Evolutionary conservation across 2,329 filamentous ascomycete species (phyloP), one percentile per base, ranked within the genome.

Genomic region (Cryphonectria carpinicola): DNA sequence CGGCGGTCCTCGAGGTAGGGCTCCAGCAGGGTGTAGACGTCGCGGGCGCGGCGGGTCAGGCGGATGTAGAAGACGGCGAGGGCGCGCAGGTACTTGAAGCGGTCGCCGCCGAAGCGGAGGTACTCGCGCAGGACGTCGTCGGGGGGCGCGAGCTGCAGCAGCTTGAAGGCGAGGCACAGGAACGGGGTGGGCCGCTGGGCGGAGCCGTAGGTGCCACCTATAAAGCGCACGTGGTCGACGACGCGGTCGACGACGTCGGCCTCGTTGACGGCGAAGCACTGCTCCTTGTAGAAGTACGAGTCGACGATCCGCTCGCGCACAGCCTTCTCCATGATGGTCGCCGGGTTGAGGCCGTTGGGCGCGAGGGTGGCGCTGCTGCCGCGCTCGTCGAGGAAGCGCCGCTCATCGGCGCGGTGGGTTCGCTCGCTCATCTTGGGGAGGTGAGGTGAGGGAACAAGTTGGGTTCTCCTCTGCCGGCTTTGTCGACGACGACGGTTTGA

Each of bases 241-340:
- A 97, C 95, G 74, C 96, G 93, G 82, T 98, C 93, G 76, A 97
- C 92, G 7, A 99, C 85, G 81, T 90, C 88, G 67, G 89, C 89
- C 79, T 91, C 90, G 83, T 98, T 99, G 74, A 99, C 87, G 58
- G 93, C 96, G 82, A 98, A 99, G 80, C 96, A 98, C 83, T 98
- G 95, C 82, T 98, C 96, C 82, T 98, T 98, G 92, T 94, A 99
- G 84, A 97, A 99, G 83, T 97, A 97, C 67, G 90, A 93, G 78
- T 97, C 94, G 75, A 95, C 90, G 81, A 99, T 98, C 79, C 96
- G 94, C 82, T 99, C 96, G 78, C 93, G 93, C 74, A 98, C 94
- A 56, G 94, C 92, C 81, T 97, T 97, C 81, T 98, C 95, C 87
- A 98, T 93, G 72, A 98, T 93, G 5, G 93, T 95, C n/a, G 94